phyloP scores from a whole-genome alignment of 495 filamentous ascomycete species.

The Penicillium atrosanguineum region DNA sequence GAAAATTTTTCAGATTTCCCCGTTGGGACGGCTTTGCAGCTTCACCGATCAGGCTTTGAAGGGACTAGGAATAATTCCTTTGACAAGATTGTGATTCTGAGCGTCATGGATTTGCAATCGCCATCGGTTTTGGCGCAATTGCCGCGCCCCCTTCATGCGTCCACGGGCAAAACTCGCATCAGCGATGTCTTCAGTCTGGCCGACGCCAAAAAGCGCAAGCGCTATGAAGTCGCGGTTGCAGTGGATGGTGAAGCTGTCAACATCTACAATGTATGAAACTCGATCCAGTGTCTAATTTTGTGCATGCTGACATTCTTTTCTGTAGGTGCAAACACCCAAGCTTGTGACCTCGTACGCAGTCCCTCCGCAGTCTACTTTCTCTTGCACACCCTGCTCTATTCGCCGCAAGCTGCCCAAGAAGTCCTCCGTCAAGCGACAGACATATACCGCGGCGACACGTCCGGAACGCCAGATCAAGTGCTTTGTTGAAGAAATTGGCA shows the following conservation, averaged over 20 bases:
- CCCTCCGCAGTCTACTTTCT: constrained; percentile 75
- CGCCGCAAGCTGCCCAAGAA: constrained; percentile 55
- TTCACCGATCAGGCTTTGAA: constrained; percentile 19
- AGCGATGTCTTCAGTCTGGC: constrained; percentile 70
- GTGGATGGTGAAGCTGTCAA: constrained; percentile 90
- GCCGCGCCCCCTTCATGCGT: constrained; percentile 61
- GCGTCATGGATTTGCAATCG: constrained; percentile 43
- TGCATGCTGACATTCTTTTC: neutral
- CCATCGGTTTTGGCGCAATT: constrained; percentile 62
- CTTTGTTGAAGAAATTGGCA: constrained; percentile 49
- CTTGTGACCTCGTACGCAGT: constrained; percentile 82
- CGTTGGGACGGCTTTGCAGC: constrained; percentile 26
- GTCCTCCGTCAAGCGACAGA: constrained; percentile 61
- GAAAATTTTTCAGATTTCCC: constrained; percentile 46
- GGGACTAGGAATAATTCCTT: constrained; percentile 17
- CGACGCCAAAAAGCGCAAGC: constrained; percentile 77
- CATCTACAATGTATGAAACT: constrained; percentile 79
- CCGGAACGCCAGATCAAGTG: constrained; percentile 51
- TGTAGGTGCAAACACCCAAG: constrained; percentile 72
- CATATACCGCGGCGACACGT: constrained; percentile 56
- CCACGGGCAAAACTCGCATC: constrained; percentile 57
- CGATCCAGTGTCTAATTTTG: neutral
- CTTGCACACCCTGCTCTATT: constrained; percentile 73
- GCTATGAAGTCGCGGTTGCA: constrained; percentile 78
- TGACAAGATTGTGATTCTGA: constrained; percentile 10